Percentiles rank a stretch among this genome's conserved stretches.
phyloP scores from a whole-genome alignment of 352 stramenopile species.

The Globisporangium spinosum region DNA sequence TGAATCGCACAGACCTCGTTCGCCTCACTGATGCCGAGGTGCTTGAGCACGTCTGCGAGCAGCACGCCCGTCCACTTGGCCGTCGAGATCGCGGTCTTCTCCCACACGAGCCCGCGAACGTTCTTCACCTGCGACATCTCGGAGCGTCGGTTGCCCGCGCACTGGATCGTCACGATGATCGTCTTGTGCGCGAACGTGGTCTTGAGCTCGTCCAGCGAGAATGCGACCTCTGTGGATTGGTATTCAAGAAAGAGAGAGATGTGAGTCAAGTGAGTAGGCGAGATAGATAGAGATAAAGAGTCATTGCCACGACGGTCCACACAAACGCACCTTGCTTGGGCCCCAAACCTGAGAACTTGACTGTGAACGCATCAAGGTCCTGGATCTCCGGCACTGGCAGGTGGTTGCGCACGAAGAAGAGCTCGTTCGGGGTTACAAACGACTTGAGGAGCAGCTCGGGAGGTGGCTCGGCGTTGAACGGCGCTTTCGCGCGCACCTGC shows the following conservation, averaged over 20 bases:
- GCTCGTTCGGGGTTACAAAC: slow-evolving; percentile 94
- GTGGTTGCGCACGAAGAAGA: slow-evolving; percentile 99
- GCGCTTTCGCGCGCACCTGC: slow-evolving; percentile 89
- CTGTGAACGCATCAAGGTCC: slow-evolving; percentile 37
- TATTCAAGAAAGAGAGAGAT: background rate
- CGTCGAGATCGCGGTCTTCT: slow-evolving; percentile 78
- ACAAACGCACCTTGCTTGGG: slow-evolving; percentile 31
- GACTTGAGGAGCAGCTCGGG: slow-evolving; percentile 89
- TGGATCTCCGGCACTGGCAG: slow-evolving; percentile 92
- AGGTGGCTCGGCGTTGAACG: slow-evolving; percentile 95
- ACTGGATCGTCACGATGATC: slow-evolving; percentile 90
- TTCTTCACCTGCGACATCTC: slow-evolving; percentile 69
- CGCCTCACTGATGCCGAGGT: slow-evolving; percentile 51
- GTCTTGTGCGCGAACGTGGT: slow-evolving; percentile 64
- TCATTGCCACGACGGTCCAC: background rate
- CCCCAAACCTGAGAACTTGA: slow-evolving; percentile 69
- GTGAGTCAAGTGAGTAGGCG: background rate
- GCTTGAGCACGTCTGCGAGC: slow-evolving; percentile 83
- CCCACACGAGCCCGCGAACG: slow-evolving; percentile 30
- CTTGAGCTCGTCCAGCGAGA: slow-evolving; percentile 89
- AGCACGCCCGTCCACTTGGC: slow-evolving; percentile 89
- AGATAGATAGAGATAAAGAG: background rate
- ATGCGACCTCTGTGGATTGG: slow-evolving; percentile 16
- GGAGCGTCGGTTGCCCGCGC: slow-evolving; percentile 86
- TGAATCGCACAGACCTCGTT: slow-evolving; percentile 33